Evolutionary conservation across 352 stramenopile species (phyloP), one percentile per base, ranked within the genome.

Genomic region (Globisporangium orthogonon): DNA sequence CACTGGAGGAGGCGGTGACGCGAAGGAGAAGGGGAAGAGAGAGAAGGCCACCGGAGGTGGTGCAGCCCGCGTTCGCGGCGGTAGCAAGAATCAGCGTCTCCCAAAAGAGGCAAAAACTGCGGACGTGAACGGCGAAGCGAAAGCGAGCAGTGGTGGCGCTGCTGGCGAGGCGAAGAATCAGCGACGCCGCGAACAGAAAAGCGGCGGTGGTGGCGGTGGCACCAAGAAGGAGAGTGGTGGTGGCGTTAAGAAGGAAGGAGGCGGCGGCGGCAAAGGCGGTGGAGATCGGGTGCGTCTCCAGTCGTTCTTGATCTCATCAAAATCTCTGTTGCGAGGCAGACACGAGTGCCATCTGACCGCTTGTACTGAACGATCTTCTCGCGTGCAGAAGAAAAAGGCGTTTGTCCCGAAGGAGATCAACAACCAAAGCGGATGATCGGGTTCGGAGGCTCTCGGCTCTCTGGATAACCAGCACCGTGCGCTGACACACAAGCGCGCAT

Each of bases 341-440:
- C 6, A 11, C 35, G 35, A 14, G 9, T 41, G 35, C 11, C 35
- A 11, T 41, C 9, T 14, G 33, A 9, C 33, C 23, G 23, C 23
- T 23, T 23, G 23, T 23, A 23, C 23, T 23, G 33, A 37, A 14
- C 9, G 35, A 13, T 41, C 10, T 51, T 49, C 6, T 31, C 7
- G 30, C 40, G 51, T 56, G 29, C 23, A 85, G 78, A 85, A 86
- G 60, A 84, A 78, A 60, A 86, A 84, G 52, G 68, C 81, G 18
- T 89, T 87, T 63, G 72, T 69, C 13, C 76, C 76, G 13, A 89
- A 89, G 57, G 76, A 73, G 51, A 47, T n/a, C 11, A 62, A 31
- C 50, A 56, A 29, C 50, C 57, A 58, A 37, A 63, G 57, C 30
- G 57, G 57, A 53, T 63, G 57, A 63, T 43, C 1, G 15, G 44